Base-by-base conservation (phyloP, 345 rosid species). In the Cardamine occulta region DNA sequence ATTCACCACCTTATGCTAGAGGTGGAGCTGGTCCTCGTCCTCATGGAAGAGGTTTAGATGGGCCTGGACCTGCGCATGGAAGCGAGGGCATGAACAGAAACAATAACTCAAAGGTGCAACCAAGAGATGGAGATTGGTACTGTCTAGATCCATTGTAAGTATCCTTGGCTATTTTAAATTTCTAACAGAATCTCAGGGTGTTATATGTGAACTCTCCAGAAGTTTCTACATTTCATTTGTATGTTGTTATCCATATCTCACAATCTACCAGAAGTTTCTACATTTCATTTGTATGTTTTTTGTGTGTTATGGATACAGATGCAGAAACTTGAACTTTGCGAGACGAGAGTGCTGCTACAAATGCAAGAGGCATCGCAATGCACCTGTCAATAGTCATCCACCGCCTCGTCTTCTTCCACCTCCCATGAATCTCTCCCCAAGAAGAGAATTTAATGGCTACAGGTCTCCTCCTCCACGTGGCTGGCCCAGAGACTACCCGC, bases 41-140 rank as follows among this genome's bases (percentile, higher is more conserved):
- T 45, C 62, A 68, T 42, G 85, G 84, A 74, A 85, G 95, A 80
- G 85, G 84, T 80, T 83, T 89, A 19, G 90, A 83, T 77, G 89
- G 85, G 21, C 87, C 88, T 83, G 93, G 80, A 73, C 64, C 76
- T 84, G 88, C 86, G 63, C 84, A 84, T 60, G 88, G 87, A 80
- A 87, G 84, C 37, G 91, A 88, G 34, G 81, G 77, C 14, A 9
- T 79, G 71, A 61, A 66, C 67, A 80, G 89, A 84, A 89, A 85
- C 69, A 78, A 42, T 42, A 84, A 82, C 55, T 84, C 95, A 49
- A 94, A 89, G 57, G 89, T 94, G 53, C 89, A 88, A 21, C 97
- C 98, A 45, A 89, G 97, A 83, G 96, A 91, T 70, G 98, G 97
- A 56, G 97, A 94, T 73, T 91, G 97, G 98, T 70, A 80, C 64